Evolutionary conservation across 192 early-diverging fungal genomes (phyloP).

Genomic region (Umbelopsis sp.): DNA sequence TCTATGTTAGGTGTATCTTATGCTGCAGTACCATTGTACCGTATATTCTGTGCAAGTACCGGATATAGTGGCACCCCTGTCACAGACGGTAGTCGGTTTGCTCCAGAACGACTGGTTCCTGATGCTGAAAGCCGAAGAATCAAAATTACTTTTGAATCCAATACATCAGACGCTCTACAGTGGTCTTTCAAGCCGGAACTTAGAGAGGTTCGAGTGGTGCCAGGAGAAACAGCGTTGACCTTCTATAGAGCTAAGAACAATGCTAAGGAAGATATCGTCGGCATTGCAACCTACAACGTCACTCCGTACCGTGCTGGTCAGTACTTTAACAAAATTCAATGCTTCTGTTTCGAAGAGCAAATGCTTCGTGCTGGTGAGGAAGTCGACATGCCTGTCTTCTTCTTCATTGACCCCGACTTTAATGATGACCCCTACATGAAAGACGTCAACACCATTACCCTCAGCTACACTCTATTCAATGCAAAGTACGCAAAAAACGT

Average conservation of each 20-base stretch:
- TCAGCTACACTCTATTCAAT: slow-evolving; percentile 97
- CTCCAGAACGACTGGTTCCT: slow-evolving; percentile 66
- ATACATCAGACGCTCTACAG: slow-evolving; percentile 75
- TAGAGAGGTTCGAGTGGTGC: slow-evolving; percentile 82
- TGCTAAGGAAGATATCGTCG: slow-evolving; percentile 85
- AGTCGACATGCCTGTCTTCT: slow-evolving; percentile 96
- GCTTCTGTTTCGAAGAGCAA: slow-evolving; percentile 99
- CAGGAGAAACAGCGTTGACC: slow-evolving; percentile 95
- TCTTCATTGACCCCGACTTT: slow-evolving; percentile 98
- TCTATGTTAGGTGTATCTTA: slow-evolving; percentile 85
- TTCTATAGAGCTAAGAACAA: slow-evolving; percentile 94
- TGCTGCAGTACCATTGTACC: slow-evolving; percentile 94
- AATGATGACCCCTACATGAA: slow-evolving; percentile 92
- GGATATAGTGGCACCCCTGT: slow-evolving; percentile 90
- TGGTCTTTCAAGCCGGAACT: slow-evolving; percentile 94
- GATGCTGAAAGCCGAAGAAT: slow-evolving; percentile 63
- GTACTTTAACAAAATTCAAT: slow-evolving; percentile 99
- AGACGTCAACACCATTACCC: slow-evolving; percentile 88
- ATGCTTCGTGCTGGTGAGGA: slow-evolving; percentile 84
- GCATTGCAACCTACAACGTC: slow-evolving; percentile 97
- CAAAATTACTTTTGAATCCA: slow-evolving; percentile 68
- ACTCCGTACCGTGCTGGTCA: slow-evolving; percentile 88
- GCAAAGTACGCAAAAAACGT: slow-evolving; percentile 46
- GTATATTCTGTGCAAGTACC: slow-evolving; percentile 91
- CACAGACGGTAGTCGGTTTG: slow-evolving; percentile 67